Evolutionary conservation across 2,329 filamentous ascomycete species (phyloP), one percentile per base, ranked within the genome.

Genomic region (Cytospora paraplurivora): DNA sequence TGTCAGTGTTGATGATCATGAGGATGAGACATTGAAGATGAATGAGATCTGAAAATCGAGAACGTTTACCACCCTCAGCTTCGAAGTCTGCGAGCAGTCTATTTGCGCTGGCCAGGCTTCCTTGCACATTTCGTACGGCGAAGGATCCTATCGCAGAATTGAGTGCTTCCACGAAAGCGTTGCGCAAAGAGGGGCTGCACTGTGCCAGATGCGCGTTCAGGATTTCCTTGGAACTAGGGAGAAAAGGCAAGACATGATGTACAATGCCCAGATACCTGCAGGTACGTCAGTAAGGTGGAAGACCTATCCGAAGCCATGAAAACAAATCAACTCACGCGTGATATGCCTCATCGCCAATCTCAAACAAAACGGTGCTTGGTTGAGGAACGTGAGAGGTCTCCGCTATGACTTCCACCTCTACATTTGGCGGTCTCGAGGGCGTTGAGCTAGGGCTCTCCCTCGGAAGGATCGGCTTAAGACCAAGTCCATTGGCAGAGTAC

Each of bases 11-110:
- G 34, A 91, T 82, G 13, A 85, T 82, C 71, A 91, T 81, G 54
- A 92, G 78, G 41, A 91, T 76, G 47, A 91, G 76, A 0, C 85
- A 86, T 71, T 91, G 89, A 7, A 90, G 79, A 71, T 89, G 86
- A 0, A 90, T 78, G 27, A 86, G 78, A 62, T 84, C 78, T 32
- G 76, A 75, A 5, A 77, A 72, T 4, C 73, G 67, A 7, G 77
- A 76, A 38, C 75, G 76, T 21, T 76, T 73, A 3, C 71, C 72
- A 7, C 74, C 73, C 56, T 76, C 73, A 0, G 75, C 76, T 69
- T 87, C 83, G 79, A 81, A 86, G 50, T 83, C 80, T 34, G 77
- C 76, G 5, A 86, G 76, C 55, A 85, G 72, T 4, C 77, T 77
- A 53, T 76, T 79, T 17, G 82, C 80, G 3, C 77, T 73, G 44